Conservation (phyloP, 1,284 basidiomycete species). For the Omphalotus olearius region DNA sequence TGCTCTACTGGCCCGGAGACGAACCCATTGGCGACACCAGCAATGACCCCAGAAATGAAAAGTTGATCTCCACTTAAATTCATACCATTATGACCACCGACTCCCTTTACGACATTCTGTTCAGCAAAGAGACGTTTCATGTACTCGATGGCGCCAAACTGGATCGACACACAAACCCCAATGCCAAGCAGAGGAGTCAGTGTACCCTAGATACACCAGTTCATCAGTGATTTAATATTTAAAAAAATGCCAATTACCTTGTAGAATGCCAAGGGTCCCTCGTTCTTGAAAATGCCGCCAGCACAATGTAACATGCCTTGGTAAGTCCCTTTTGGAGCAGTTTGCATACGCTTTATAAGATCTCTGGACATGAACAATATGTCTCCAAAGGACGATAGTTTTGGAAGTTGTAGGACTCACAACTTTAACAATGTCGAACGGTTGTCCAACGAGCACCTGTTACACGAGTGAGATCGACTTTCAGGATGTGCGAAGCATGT, state of each 20-base stretch:
- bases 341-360: slow-evolving; percentile 79
- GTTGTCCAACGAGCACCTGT: slow-evolving; percentile 90
- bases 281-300: slow-evolving; percentile 81
- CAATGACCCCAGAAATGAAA: slow-evolving; percentile 74
- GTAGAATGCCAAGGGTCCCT: slow-evolving; percentile 94
- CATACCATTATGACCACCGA: slow-evolving; percentile 57
- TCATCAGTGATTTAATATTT: slow-evolving; percentile 2
- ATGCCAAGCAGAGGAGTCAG: slow-evolving; percentile 92
- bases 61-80: slow-evolving; percentile 64
- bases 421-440: slow-evolving; percentile 97
- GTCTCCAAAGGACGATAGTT: slow-evolving; percentile 3
- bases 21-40: slow-evolving; percentile 88
- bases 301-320: slow-evolving; percentile 88
- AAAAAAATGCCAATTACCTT: slow-evolving; percentile 53
- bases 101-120: slow-evolving; percentile 50
- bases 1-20: slow-evolving; percentile 97
- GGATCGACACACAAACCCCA: slow-evolving; percentile 93
- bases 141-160: slow-evolving; percentile 91
- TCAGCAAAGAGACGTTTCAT: slow-evolving; percentile 80
- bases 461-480: slow-evolving; percentile 13
- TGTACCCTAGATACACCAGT: slow-evolving; percentile 65
- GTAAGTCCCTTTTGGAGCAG: slow-evolving; percentile 88
- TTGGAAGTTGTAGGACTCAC: slow-evolving; percentile 40
- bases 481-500: not conserved
- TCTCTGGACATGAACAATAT: slow-evolving; percentile 14